Percentiles rank a stretch among this genome's conserved stretches.
Conservation (phyloP, 179 eudicot species). For the Camellia oleifera region DNA sequence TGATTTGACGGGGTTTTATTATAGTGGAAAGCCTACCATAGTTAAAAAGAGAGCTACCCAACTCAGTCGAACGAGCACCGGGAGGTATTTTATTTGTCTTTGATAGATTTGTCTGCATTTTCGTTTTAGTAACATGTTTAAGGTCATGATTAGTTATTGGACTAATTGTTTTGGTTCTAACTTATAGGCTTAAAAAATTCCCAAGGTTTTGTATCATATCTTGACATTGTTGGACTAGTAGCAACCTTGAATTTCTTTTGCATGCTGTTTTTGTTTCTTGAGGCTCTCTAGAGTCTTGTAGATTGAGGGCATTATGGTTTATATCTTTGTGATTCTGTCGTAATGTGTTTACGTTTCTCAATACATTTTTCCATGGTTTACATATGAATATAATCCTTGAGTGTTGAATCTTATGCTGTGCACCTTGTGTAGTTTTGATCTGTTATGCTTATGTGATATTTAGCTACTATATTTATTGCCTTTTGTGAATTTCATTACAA, state of each 20-base stretch:
- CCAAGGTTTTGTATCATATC: neutral
- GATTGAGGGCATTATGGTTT: neutral
- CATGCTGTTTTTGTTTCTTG: neutral
- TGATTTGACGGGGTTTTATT: constrained; percentile 92
- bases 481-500: no score
- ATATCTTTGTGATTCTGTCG: neutral
- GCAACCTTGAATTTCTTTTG: neutral
- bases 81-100: constrained; percentile 44
- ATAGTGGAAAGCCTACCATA: constrained; percentile 70
- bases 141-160: neutral
- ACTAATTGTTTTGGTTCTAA: constrained; percentile 7
- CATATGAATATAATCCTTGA: neutral
- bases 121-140: constrained; percentile 1
- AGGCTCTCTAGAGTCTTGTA: neutral
- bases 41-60: constrained; percentile 56
- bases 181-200: neutral
- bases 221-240: neutral
- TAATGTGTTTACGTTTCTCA: neutral
- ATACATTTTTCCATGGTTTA: neutral
- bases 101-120: neutral
- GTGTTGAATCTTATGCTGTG: neutral
- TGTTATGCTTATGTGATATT: neutral
- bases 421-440: neutral
- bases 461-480: neutral
- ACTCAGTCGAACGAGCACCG: constrained; percentile 57